These are phyloP conservation scores for Trametes sanguinea DNA, from an alignment of 768 basidiomycete species.

Conservation along the genomic window DNA sequence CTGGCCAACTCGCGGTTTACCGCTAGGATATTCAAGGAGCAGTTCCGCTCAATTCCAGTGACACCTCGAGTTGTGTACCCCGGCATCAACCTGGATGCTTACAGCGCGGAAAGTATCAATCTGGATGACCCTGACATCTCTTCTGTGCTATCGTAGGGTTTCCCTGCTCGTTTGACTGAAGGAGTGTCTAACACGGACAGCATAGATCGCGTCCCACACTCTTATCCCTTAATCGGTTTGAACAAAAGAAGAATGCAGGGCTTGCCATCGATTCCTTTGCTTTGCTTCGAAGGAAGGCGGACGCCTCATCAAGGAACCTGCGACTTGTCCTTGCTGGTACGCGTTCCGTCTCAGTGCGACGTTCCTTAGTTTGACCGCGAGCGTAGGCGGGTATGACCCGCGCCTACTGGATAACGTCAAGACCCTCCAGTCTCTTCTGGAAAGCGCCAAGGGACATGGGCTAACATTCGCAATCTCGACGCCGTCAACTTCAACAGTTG, in stretches of 20 bases:
- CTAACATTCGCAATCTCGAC: constrained; percentile 63
- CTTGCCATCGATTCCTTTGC: constrained; percentile 84
- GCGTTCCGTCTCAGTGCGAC: constrained; percentile 4
- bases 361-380: background rate
- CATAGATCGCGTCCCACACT: constrained; percentile 67
- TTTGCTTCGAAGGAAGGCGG: constrained; percentile 40
- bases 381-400: constrained; percentile 84
- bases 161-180: background rate
- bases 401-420: constrained; percentile 82
- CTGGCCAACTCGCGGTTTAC: constrained; percentile 94
- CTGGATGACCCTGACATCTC: constrained; percentile 50
- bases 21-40: constrained; percentile 70
- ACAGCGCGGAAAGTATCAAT: constrained; percentile 47
- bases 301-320: constrained; percentile 36
- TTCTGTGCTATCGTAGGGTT: constrained; percentile 59
- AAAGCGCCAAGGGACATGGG: constrained; percentile 51
- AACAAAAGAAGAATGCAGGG: constrained; percentile 88
- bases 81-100: constrained; percentile 82
- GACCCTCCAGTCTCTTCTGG: constrained; percentile 63
- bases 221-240: constrained; percentile 91
- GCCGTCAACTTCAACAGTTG: constrained; percentile 43
- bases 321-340: constrained; percentile 81
- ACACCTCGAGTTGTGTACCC: constrained; percentile 89
- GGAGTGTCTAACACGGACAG: constrained; percentile 3
- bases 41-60: constrained; percentile 68